These are phyloP conservation scores for Solanum appendiculatum DNA, from an alignment of 257 asterid species.

Conservation along the genomic window DNA sequence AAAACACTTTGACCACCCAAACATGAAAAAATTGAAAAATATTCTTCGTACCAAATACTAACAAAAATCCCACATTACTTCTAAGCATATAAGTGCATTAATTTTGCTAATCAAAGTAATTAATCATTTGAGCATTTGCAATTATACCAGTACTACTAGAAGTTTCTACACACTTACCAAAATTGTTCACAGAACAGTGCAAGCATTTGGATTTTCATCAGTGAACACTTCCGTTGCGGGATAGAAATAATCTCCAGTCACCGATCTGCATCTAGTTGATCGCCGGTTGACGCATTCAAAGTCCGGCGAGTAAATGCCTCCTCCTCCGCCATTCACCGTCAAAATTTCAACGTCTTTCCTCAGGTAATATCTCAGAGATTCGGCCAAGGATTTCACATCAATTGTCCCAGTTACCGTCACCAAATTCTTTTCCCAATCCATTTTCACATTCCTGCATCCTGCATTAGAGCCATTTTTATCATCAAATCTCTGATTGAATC, in stretches of 20 bases:
- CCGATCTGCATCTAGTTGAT: neutral
- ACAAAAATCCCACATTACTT: neutral
- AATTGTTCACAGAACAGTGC: neutral
- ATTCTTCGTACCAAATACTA: no score
- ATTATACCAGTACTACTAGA: neutral
- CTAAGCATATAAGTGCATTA: neutral
- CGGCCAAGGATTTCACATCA: conserved; percentile 63
- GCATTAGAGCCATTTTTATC: neutral
- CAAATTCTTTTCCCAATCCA: conserved; percentile 49
- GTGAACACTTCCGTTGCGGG: neutral
- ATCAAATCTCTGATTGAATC: neutral
- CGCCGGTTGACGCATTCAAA: neutral
- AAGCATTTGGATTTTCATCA: neutral
- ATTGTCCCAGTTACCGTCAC: conserved; percentile 77
- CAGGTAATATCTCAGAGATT: conserved; percentile 43
- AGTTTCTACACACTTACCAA: neutral
- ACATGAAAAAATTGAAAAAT: no score
- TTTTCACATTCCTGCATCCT: conserved; percentile 51
- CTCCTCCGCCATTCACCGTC: conserved; percentile 20
- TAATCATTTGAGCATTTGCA: neutral
- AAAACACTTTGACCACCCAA: no score
- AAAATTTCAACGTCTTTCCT: conserved; percentile 47
- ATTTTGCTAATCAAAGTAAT: neutral
- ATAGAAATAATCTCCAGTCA: neutral
- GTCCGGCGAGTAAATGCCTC: neutral